Conservation (phyloP, 306 rosid genomes). For the Prunus persica region Prunus_persica_NCBIv2 NC_034014.1:5513501-5514000, state of each 20-base stretch:
- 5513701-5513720: neutral
- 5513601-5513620: neutral
- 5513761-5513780: neutral
- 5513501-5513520: neutral
- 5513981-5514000: slow-evolving; percentile 15
- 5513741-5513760: neutral
- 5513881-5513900: neutral
- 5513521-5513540: neutral
- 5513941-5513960: slow-evolving; percentile 8
- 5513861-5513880: neutral
- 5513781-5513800: neutral
- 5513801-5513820: neutral
- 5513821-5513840: neutral
- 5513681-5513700: neutral
- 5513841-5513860: neutral
- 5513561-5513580: neutral
- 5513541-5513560: neutral
- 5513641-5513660: neutral
- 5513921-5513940: slow-evolving; percentile 5
- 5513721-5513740: neutral
- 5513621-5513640: slow-evolving; percentile 3
- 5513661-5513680: neutral
- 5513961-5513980: slow-evolving; percentile 1
- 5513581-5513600: neutral
- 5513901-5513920: neutral